These are phyloP conservation scores for Rhododendron vialii DNA, from an alignment of 148 eudicot species.

Conservation along the genomic window DNA sequence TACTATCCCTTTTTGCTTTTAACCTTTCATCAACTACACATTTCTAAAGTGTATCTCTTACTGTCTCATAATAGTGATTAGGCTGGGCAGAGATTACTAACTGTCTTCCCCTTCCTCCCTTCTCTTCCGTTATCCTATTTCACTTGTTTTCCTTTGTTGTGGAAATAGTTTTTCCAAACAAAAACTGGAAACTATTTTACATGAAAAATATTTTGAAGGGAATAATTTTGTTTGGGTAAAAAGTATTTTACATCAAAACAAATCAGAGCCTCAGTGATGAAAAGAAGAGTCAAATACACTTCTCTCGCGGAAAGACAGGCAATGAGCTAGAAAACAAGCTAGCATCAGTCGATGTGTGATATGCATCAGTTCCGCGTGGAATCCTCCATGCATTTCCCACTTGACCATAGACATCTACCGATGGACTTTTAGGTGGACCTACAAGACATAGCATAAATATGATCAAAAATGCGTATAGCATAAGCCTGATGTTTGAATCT, in stretches of 20 bases:
- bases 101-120: not conserved
- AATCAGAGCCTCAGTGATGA: not conserved
- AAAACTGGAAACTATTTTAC: not conserved
- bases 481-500: not conserved
- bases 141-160: not conserved
- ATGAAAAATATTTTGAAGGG: not conserved
- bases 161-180: not conserved
- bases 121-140: not conserved
- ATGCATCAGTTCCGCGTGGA: slow-evolving; percentile 22
- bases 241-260: not conserved
- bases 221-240: not conserved
- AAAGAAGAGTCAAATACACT: slow-evolving; percentile 26
- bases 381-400: slow-evolving; percentile 36
- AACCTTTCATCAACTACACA: not conserved
- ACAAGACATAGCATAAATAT: slow-evolving; percentile 7
- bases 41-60: not conserved
- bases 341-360: slow-evolving; percentile 40
- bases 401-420: slow-evolving; percentile 15
- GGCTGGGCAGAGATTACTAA: not conserved
- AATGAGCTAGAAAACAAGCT: slow-evolving; percentile 54
- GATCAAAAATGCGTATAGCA: not conserved
- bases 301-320: slow-evolving; percentile 43
- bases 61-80: not conserved
- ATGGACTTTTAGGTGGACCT: slow-evolving; percentile 22
- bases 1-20: not conserved